Base-by-base conservation (phyloP, 192 early-diverging fungal genomes). In the Radiomyces spectabilis region DNA sequence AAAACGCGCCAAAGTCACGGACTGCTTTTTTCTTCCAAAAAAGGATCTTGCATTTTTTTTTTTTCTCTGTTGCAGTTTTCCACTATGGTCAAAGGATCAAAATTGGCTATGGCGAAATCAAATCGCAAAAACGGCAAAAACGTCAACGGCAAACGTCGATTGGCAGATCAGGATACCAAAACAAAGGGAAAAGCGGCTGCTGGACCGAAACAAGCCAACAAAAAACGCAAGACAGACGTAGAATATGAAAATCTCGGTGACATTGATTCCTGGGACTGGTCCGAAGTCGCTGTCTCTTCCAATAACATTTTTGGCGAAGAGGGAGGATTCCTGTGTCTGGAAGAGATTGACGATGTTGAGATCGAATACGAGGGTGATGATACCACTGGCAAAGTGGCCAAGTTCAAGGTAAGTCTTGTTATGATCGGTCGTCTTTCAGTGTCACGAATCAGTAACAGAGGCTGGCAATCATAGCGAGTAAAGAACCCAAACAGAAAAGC, bases 271-370 rank as follows among this genome's bases (percentile, higher is more conserved):
- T 79, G 79, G 77, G 79, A 68, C 31, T 89, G 87, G 87, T 71
- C 65, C 9, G 60, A 75, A 15, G 78, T 87, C 2, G 18, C 57
- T 1, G 40, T 72, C 9, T 71, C 78, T 5, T 60, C 76, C 3
- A 61, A 59, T 41, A 72, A 77, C 39, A 48, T 77, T 7, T 72
- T 76, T 45, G 75, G 72, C 34, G 80, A 89, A 35, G 88, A 87
- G 25, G 56, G 80, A 42, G 94, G 92, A 2, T 88, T 97, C 64
- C 42, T 94, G 16, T 84, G 84, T 41, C 73, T 97, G 33, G 91
- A 97, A 63, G 94, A 97, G 50, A 64, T 94, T 22, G 85, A 89
- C 27, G 88, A 80, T 44, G 84, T 94, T 8, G 86, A 92, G 61
- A 81, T 93, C 25, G 78, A 78, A 30, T 85, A 82, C 65, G 79